Percentiles rank a stretch among this genome's conserved stretches.
phyloP scores from a whole-genome alignment of 805 yeast species.

The Saturnispora ahearnii region DNA sequence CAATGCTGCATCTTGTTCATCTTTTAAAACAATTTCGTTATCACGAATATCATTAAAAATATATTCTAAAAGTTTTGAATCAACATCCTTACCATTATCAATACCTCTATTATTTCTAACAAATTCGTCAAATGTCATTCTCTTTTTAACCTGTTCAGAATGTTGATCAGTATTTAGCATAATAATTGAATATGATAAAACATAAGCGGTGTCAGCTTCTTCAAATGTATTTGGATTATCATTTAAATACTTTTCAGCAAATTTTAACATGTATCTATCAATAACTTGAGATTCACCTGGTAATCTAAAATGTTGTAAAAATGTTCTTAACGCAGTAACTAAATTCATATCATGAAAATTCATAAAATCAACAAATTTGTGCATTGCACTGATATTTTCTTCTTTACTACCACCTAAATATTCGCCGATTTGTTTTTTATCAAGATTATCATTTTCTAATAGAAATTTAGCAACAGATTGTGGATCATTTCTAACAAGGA shows the following conservation, averaged over 20 bases:
- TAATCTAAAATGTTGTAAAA: constrained; percentile 79
- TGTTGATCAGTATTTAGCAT: constrained; percentile 93
- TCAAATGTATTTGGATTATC: constrained; percentile 87
- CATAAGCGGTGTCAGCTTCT: constrained; percentile 90
- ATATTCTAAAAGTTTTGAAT: constrained; percentile 57
- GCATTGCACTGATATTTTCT: constrained; percentile 74
- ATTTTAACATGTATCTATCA: constrained; percentile 92
- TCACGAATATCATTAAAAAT: constrained; percentile 70
- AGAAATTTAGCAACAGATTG: constrained; percentile 66
- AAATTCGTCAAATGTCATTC: constrained; percentile 87
- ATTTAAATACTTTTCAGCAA: constrained; percentile 83
- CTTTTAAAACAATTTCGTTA: constrained; percentile 82
- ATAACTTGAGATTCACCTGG: constrained; percentile 99
- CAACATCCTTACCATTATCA: constrained; percentile 81
- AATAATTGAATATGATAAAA: constrained; percentile 83
- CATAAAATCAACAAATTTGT: constrained; percentile 83
- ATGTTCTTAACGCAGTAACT: constrained; percentile 77
- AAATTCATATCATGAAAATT: constrained; percentile 62
- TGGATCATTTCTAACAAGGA: constrained; percentile 55
- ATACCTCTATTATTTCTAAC: constrained; percentile 82
- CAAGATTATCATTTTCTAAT: constrained; percentile 59
- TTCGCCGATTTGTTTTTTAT: constrained; percentile 81
- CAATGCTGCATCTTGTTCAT: constrained; percentile 91
- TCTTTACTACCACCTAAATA: constrained; percentile 85
- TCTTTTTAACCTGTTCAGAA: constrained; percentile 71